Percentiles rank a stretch among this genome's conserved stretches.
Evolutionary conservation across 75 land plant genomes (phyloP).

Genomic region (Selaginella moellendorffii): DNA sequence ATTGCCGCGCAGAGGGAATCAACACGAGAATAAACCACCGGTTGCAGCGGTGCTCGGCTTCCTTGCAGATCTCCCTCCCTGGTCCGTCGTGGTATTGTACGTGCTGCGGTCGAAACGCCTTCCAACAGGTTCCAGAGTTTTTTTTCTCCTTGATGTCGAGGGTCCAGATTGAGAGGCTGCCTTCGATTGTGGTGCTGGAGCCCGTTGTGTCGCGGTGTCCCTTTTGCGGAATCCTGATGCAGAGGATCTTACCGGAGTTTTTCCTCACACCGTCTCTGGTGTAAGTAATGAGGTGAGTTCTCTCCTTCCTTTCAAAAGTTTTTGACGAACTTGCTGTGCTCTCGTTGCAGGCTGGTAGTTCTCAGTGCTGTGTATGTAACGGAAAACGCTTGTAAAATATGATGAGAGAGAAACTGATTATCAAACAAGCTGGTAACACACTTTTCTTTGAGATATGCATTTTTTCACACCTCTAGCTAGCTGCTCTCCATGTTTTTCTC

Average conservation of each 20-base stretch:
- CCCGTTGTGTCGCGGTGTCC: conserved; percentile 40
- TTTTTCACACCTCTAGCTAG: no score
- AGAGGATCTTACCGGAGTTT: conserved; percentile 44
- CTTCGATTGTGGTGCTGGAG: conserved; percentile 4
- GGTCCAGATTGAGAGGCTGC: conserved; percentile 10
- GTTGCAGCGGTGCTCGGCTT: conserved; percentile 46
- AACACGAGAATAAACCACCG: conserved; percentile 27
- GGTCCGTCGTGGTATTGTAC: conserved; percentile 53
- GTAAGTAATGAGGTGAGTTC: not conserved
- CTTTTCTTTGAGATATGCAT: no score
- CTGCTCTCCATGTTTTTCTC: no score
- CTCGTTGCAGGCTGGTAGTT: no score
- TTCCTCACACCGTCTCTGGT: conserved; percentile 15
- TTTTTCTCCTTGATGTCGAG: conserved; percentile 33
- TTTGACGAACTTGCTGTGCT: no score
- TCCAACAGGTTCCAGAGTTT: conserved; percentile 31
- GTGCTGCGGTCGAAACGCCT: conserved; percentile 47
- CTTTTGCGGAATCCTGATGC: conserved; percentile 67
- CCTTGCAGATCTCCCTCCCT: conserved; percentile 27
- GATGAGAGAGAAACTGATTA: no score
- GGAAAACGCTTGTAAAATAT: no score
- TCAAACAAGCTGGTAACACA: no score
- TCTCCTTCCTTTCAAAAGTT: no score
- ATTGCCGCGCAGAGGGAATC: conserved; percentile 9
- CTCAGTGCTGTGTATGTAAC: no score